These are phyloP conservation scores for Salvia miltiorrhiza DNA, from an alignment of 257 asterid species.

Conservation along the genomic window DNA sequence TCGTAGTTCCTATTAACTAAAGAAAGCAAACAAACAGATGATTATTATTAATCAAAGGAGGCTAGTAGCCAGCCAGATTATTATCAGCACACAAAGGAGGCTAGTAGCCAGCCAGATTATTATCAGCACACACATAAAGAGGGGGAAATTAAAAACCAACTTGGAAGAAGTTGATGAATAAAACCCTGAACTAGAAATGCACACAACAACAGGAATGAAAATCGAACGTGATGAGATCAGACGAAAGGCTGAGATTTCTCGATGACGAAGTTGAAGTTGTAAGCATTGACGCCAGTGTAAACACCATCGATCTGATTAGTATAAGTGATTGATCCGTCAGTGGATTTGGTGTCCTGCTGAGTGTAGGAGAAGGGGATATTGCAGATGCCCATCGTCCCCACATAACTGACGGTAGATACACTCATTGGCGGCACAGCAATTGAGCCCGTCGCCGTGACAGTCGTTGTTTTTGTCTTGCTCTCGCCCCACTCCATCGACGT, in stretches of 20 bases:
- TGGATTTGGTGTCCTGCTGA: not conserved
- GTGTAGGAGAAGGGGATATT: not conserved
- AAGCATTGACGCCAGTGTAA: not conserved
- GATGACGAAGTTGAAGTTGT: not conserved
- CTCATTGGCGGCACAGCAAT: not conserved
- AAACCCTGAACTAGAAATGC: too few species aligned
- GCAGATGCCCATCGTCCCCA: not conserved
- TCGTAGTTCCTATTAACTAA: too few species aligned
- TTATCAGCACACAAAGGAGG: too few species aligned
- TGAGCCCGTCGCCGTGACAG: not conserved
- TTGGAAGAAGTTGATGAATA: too few species aligned
- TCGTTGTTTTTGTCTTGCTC: not conserved
- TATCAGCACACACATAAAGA: too few species aligned
- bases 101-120: too few species aligned
- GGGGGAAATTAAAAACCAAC: too few species aligned
- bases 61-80: too few species aligned
- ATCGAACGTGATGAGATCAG: too few species aligned
- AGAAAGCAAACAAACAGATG: too few species aligned
- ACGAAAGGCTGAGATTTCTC: not conserved
- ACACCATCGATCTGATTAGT: not conserved
- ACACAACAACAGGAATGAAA: too few species aligned
- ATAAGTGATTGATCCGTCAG: not conserved
- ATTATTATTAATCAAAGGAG: not conserved
- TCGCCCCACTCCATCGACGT: not conserved
- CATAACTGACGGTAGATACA: not conserved